Base-by-base conservation (phyloP, 345 rosid genomes). In the Salix exigua region DNA sequence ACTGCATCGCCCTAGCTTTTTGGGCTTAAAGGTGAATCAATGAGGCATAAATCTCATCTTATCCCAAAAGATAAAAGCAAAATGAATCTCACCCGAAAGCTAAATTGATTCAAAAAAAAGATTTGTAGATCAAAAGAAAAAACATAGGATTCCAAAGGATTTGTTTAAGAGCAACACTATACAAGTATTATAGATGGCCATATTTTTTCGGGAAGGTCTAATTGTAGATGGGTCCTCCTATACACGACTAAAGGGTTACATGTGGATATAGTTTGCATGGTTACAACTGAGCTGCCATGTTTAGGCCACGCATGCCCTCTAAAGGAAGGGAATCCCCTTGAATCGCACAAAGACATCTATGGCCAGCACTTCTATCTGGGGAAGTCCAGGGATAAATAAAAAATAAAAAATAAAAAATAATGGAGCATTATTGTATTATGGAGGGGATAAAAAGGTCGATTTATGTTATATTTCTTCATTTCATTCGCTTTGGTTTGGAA, bases 401-500 rank as follows among this genome's bases (percentile, higher is more conserved):
- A n/a, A 31, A 18, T 4, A 10, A 19, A 33, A 66, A 6, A 30
- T 1, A 30, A 30, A 30, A 30, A 30, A 30, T n/a, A 30, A 0
- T 30, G 5, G 8, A 5, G n/a, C 35, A 33, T 30, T 17, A 6
- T 21, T 26, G 37, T 33, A 7, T 21, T 31, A 25, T 23, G 37
- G 67, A 68, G 73, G 65, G 85, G 80, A 74, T 75, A 77, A 38
- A 81, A 81, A 67, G 69, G 79, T 76, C 77, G 82, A 53, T 63
- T 65, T 38, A 44, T 68, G 46, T 4, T 31, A 72, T 78, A 60
- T 78, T 72, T 68, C 63, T 66, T 61, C 80, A 66, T 86, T 85
- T 80, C 90, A 85, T 87, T 84, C 71, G 82, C 77, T 72, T 79
- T 86, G 83, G 86, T 83, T 87, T 82, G 83, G 88, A 88, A 88